phyloP scores from a whole-genome alignment of 2,329 filamentous ascomycete genomes.

The Fulvia fulva region DNA sequence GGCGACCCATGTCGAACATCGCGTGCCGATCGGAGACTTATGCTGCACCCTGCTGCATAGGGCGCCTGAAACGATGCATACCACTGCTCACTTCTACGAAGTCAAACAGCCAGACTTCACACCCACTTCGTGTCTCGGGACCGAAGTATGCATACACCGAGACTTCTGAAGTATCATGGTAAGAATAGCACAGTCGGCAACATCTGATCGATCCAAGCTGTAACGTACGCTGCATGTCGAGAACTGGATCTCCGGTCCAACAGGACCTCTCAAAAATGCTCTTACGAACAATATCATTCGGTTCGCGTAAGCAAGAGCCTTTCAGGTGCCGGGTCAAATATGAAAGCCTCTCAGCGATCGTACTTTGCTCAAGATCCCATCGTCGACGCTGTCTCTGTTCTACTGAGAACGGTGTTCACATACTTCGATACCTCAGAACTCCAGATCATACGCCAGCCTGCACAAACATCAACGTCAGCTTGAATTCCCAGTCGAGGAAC shows the following conservation, averaged over 20 bases:
- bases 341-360: too few relatives aligned
- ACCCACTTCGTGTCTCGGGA: not conserved
- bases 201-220: not conserved
- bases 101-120: not conserved
- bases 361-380: not conserved
- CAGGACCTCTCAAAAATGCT: too few relatives aligned
- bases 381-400: not conserved
- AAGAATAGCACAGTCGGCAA: not conserved
- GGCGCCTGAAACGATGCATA: not conserved
- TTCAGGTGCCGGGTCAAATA: too few relatives aligned
- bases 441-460: slow-evolving; percentile 23
- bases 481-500: not conserved
- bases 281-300: too few relatives aligned
- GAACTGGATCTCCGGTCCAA: too few relatives aligned
- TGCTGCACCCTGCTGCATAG: not conserved
- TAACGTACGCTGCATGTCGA: too few relatives aligned
- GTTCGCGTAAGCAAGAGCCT: too few relatives aligned
- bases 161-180: not conserved
- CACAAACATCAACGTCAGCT: not conserved
- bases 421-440: slow-evolving; percentile 14
- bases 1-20: not conserved
- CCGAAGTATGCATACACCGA: not conserved
- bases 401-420: not conserved
- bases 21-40: not conserved
- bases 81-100: not conserved